Evolutionary conservation across 768 basidiomycete species (phyloP).

Genomic region (Suillus subalutaceus): DNA sequence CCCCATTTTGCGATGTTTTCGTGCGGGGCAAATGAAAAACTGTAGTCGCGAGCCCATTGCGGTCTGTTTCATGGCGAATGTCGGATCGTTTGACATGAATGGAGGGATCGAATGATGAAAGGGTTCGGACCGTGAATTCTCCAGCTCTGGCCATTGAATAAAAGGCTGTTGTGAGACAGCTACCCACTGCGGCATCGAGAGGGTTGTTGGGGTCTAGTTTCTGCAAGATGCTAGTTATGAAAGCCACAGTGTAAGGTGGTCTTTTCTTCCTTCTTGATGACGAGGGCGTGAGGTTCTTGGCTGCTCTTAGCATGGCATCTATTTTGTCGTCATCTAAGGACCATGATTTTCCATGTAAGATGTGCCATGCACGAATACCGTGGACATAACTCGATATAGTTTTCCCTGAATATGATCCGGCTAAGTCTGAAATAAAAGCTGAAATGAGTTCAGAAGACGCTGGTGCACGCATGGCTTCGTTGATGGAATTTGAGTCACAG

Average conservation of each 20-base stretch:
- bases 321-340: no score
- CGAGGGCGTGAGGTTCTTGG: no score
- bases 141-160: conserved; percentile 36
- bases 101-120: background rate
- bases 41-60: conserved; percentile 21
- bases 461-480: background rate
- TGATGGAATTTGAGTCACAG: conserved; percentile 28
- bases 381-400: conserved; percentile 17
- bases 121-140: conserved; percentile 37
- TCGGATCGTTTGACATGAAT: background rate
- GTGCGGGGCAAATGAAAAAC: conserved; percentile 16
- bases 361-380: conserved; percentile 18
- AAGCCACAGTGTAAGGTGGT: no score
- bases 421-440: background rate
- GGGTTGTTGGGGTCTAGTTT: no score
- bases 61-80: conserved; percentile 17
- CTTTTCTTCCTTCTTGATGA: no score
- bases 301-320: no score
- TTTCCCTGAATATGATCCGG: background rate
- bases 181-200: no score
- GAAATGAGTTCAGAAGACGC: background rate
- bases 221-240: no score
- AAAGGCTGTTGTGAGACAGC: conserved; percentile 37
- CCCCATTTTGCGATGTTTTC: conserved; percentile 21
- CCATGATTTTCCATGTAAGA: no score